Evolutionary conservation across 2,329 filamentous ascomycete genomes (phyloP).

Genomic region (Ilyonectria robusta): DNA sequence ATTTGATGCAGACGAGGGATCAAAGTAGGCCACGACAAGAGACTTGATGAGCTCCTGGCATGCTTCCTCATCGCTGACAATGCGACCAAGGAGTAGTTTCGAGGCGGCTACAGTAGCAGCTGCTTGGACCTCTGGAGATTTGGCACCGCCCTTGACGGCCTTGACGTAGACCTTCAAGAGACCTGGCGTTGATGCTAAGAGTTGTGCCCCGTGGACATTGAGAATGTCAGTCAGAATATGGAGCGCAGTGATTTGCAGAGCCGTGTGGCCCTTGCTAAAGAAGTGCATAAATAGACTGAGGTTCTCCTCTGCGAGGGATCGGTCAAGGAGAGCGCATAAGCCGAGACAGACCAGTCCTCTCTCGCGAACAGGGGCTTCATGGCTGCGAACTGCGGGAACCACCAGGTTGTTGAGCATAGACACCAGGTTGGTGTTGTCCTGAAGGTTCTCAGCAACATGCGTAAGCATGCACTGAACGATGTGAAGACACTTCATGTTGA

Average conservation of each 20-base stretch:
- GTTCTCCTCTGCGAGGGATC: conserved; percentile 92
- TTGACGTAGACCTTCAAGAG: conserved; percentile 90
- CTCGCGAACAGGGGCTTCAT: conserved; percentile 93
- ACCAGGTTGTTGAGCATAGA: conserved; percentile 99
- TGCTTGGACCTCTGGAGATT: conserved; percentile 81
- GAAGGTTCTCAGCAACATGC: conserved; percentile 89
- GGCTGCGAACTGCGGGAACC: conserved; percentile 92
- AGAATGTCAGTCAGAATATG: conserved; percentile 95
- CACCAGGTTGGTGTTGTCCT: conserved; percentile 91
- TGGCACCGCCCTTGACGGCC: conserved; percentile 80
- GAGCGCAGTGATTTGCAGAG: conserved; percentile 88
- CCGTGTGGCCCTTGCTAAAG: conserved; percentile 92
- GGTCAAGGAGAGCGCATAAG: conserved; percentile 91
- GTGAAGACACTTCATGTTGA: conserved; percentile 98
- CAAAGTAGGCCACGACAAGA: conserved; percentile 89
- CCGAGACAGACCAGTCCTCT: conserved; percentile 91
- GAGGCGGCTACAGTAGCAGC: conserved; percentile 85
- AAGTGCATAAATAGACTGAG: conserved; percentile 95
- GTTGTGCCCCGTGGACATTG: conserved; percentile 86
- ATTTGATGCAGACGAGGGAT: conserved; percentile 84
- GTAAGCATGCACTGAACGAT: conserved; percentile 98
- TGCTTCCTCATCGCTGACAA: conserved; percentile 78
- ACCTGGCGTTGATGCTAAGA: conserved; percentile 76
- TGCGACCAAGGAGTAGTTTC: conserved; percentile 86
- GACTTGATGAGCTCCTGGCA: conserved; percentile 85